Evolutionary conservation across 208 protist species (phyloP), one percentile per base, ranked within the genome.

Genomic region (Trypanosoma conorhini): DNA sequence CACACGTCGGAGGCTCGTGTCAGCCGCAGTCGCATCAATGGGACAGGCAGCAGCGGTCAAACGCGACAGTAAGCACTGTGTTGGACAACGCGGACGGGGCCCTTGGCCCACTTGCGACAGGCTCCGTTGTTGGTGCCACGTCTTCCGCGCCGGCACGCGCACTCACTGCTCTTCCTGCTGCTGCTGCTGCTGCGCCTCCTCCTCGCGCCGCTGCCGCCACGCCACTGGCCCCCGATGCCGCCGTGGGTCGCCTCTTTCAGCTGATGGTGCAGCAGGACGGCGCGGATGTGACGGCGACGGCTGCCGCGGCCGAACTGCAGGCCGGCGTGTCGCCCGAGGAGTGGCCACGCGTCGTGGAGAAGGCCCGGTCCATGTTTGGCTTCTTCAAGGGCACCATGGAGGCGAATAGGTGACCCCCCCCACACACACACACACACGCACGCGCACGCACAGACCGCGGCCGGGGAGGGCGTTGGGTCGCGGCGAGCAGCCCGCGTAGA

Each of bases 341-440:
- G 59, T 90, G 85, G 85, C 70, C 83, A 17, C 71, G 62, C 15
- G 80, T 81, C 24, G 74, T 83, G 67, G 42, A 55, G 31, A 62
- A 77, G 70, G 87, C 87, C 0, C 67, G 59, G 30, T 35, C 76
- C 59, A 93, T 93, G 87, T 90, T 82, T 54, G 35, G 38, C 40
- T 87, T 84, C 54, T 92, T 89, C 40, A 69, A 73, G 10, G 44
- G 42, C 24, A 57, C 68, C 13, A 59, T 65, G 62, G 61, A 57
- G 4, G 10, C 22, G 15, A n/a, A 10, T 19, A 44, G 21, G 17
- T 55, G 15, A 62, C 42, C 44, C 5, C 17, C 26, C 33, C 31
- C 13, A 0, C 21, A 26, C 30, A 48, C 22, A 4, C 46, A 5
- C 8, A 35, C 3, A 12, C 35, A 42, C 38, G 5, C 38, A 42